These are phyloP conservation scores for Amanita inopinata DNA, from an alignment of 768 basidiomycete genomes.

Conservation along the genomic window DNA sequence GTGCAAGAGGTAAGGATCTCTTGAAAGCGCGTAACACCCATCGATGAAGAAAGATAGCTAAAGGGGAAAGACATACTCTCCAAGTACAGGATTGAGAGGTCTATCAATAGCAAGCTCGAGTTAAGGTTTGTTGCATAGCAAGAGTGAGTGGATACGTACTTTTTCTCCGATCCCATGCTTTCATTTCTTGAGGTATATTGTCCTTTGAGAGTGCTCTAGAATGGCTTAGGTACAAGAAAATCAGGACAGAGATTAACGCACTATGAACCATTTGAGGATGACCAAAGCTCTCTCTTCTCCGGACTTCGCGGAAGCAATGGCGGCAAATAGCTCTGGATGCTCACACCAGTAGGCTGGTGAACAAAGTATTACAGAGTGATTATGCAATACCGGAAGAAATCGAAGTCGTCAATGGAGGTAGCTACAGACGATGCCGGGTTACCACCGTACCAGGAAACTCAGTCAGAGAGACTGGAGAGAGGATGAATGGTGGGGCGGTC, in stretches of 20 bases:
- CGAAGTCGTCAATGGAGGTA: no score
- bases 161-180: constrained; percentile 95
- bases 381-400: not conserved
- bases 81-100: constrained; percentile 92
- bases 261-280: constrained; percentile 95
- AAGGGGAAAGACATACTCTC: constrained; percentile 63
- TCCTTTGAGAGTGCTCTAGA: constrained; percentile 82
- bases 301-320: constrained; percentile 68
- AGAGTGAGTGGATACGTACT: constrained; percentile 33
- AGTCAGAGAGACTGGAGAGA: constrained; percentile 83
- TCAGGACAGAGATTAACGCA: constrained; percentile 23
- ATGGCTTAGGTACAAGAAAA: not conserved
- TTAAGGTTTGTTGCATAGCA: not conserved
- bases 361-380: constrained; percentile 6
- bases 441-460: constrained; percentile 71
- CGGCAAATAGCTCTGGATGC: constrained; percentile 81
- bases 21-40: no score
- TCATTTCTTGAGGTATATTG: constrained; percentile 95
- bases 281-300: constrained; percentile 67
- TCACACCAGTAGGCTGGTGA: constrained; percentile 91
- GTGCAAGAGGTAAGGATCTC: no score
- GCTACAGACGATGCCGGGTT: constrained; percentile 6
- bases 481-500: constrained; percentile 86
- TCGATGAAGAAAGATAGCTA: not conserved
- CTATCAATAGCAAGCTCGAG: constrained; percentile 29